Evolutionary conservation across 164 flowering plant genomes (phyloP), one percentile per base, ranked within the genome.

Genomic region (Chloranthus sessilifolius): DNA sequence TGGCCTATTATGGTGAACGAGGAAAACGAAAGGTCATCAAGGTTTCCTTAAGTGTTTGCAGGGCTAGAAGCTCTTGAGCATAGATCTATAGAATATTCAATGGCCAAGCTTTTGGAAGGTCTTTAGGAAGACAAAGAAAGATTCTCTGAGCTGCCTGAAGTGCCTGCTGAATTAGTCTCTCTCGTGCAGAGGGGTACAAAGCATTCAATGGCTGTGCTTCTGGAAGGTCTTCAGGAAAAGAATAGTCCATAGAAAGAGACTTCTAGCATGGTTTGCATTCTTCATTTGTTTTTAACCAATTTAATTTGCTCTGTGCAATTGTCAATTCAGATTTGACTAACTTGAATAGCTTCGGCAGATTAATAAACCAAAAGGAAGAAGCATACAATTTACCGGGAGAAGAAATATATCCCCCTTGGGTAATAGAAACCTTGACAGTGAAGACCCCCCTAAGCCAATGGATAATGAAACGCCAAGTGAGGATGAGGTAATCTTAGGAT

Each of bases 401-500:
- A 74, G 49, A 64, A 73, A 47, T 52, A 29, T 43, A 47, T 54
- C 55, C 46, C 12, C 50, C 16, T 50, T 66, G 55, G 79, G 70
- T 46, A 56, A 59, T 56, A 56, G 71, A 58, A 41, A 25, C 20
- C 45, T 62, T 20, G 68, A 66, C 36, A 51, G 47, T 48, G 85
- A 79, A 61, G 77, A 72, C 24, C 70, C 64, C 41, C 61, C 64
- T 52, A 87, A 82, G 60, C 47, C 57, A 40, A 31, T 74, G 64
- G 73, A 50, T 50, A 58, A 60, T 57, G 69, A 47, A 49, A 55
- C 75, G 23, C 71, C 81, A 35, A 73, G 76, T 51, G 83, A 76
- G 53, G 73, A 83, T 45, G 84, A 80, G 81, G 97, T 85, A 64
- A n/a, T n/a, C n/a, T n/a, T n/a, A n/a, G n/a, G n/a, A n/a, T n/a